These are phyloP conservation scores for Cryptococcus jaspeensis DNA, from an alignment of 1,284 basidiomycete species.

Conservation along the genomic window DNA sequence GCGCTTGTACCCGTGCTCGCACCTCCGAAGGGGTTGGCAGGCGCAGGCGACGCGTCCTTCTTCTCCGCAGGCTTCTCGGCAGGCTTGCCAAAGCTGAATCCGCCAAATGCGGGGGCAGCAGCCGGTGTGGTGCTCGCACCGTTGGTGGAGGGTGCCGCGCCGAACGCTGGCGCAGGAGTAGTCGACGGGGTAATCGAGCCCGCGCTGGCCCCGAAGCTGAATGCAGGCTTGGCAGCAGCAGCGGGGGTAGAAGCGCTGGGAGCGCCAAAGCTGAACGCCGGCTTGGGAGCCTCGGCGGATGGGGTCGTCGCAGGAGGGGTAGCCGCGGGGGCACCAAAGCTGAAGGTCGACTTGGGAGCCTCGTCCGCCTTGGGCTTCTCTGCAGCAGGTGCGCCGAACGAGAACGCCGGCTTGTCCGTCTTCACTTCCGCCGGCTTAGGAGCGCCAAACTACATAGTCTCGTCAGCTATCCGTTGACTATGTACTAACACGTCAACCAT, in stretches of 20 bases:
- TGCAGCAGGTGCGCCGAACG: constrained; percentile 19
- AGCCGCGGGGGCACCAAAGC: constrained; percentile 10
- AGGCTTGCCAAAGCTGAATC: constrained; percentile 24
- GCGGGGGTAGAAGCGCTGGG: constrained; percentile 8
- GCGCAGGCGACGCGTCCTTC: constrained; percentile 2
- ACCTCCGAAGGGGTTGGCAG: constrained; percentile 7
- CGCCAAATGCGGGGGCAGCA: constrained; percentile 10
- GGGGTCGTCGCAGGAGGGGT: constrained; percentile 6
- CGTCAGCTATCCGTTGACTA: background rate
- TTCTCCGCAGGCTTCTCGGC: constrained; percentile 11
- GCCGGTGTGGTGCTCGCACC: constrained; percentile 3
- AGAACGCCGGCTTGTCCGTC: constrained; percentile 25
- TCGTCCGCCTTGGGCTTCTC: constrained; percentile 13
- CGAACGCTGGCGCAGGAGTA: constrained; percentile 2
- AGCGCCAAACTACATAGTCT: constrained; percentile 2
- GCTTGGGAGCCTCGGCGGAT: background rate
- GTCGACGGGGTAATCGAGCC: background rate
- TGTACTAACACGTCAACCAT: no score
- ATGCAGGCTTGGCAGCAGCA: constrained; percentile 13
- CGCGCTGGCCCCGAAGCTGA: constrained; percentile 13
- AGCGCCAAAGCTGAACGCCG: constrained; percentile 18
- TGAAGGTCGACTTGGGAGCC: constrained; percentile 15
- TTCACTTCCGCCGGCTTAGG: constrained; percentile 13
- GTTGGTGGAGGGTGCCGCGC: background rate
- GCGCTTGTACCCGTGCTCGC: background rate